Conservation (phyloP, 108 stramenopile genomes). For the Cyclotella sp. region DNA sequence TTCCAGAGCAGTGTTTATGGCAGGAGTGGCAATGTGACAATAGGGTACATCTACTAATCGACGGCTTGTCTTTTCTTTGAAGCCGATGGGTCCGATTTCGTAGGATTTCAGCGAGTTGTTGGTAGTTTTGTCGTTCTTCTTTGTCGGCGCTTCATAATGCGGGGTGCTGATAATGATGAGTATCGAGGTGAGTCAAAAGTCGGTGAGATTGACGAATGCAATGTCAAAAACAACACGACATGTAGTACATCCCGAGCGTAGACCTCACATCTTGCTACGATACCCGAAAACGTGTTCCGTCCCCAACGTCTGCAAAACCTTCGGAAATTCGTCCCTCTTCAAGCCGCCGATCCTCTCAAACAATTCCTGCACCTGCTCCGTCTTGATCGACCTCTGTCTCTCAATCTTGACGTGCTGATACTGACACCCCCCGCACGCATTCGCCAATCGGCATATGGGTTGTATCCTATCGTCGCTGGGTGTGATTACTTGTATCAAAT, state of each 20-base stretch:
- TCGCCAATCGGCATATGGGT: slow-evolving; percentile 85
- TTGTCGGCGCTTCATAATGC: slow-evolving; percentile 91
- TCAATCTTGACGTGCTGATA: slow-evolving; percentile 93
- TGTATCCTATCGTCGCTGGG: slow-evolving; percentile 79
- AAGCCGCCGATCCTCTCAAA: slow-evolving; percentile 75
- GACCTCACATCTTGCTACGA: slow-evolving; percentile 81
- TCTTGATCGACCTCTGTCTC: slow-evolving; percentile 94
- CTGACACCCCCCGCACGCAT: slow-evolving; percentile 96
- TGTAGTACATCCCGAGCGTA: not conserved
- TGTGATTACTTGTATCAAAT: slow-evolving; percentile 81
- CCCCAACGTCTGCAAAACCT: slow-evolving; percentile 73
- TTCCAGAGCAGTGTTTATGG: slow-evolving; percentile 84
- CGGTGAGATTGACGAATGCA: not conserved
- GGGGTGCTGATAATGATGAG: slow-evolving; percentile 64
- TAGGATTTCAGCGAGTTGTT: slow-evolving; percentile 2
- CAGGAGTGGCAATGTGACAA: slow-evolving; percentile 94
- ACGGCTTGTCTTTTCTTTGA: slow-evolving; percentile 78
- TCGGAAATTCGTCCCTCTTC: slow-evolving; percentile 41
- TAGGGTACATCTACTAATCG: slow-evolving; percentile 88
- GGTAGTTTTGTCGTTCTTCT: slow-evolving; percentile 41
- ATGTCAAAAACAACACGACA: not conserved
- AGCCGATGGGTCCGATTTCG: slow-evolving; percentile 79
- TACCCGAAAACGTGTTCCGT: slow-evolving; percentile 92
- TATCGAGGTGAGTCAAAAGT: not conserved
- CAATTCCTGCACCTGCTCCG: slow-evolving; percentile 84